phyloP scores from a whole-genome alignment of 306 rosid species.

The Senna tora region DNA sequence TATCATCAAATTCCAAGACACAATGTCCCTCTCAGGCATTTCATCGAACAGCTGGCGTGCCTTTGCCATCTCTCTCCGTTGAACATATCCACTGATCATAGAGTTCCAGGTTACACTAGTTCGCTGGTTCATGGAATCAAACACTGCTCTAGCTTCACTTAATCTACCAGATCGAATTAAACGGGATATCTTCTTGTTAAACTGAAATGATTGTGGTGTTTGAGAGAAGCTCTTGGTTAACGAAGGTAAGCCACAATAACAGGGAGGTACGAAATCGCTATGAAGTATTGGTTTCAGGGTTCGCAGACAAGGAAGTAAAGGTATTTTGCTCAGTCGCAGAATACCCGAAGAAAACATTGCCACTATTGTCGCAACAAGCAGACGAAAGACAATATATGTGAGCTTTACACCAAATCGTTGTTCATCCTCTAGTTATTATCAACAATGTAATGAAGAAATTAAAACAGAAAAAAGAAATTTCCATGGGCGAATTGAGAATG shows the following conservation, averaged over 20 bases:
- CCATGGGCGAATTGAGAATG: no score
- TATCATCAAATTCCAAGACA: conserved; percentile 53
- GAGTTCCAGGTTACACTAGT: conserved; percentile 47
- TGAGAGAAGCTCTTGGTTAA: conserved; percentile 16
- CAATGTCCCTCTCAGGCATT: conserved; percentile 47
- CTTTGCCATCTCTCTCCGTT: conserved; percentile 43
- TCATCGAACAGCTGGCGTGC: conserved; percentile 51
- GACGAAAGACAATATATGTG: no score
- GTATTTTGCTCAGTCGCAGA: conserved; percentile 9
- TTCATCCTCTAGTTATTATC: no score
- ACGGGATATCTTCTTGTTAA: conserved; percentile 47
- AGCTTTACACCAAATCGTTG: no score
- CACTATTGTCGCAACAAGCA: not conserved
- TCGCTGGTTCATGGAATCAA: conserved; percentile 42
- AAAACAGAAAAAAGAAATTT: no score
- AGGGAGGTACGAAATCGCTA: not conserved
- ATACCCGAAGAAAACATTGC: conserved; percentile 13
- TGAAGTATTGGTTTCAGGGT: not conserved
- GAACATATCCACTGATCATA: conserved; percentile 48
- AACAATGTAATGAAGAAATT: no score
- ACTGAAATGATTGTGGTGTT: conserved; percentile 7
- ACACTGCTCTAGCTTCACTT: conserved; percentile 46
- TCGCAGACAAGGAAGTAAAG: not conserved
- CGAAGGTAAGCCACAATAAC: conserved; percentile 32
- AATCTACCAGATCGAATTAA: conserved; percentile 48